These are phyloP conservation scores for Ilex asprella DNA, from an alignment of 257 asterid genomes.

Conservation along the genomic window DNA sequence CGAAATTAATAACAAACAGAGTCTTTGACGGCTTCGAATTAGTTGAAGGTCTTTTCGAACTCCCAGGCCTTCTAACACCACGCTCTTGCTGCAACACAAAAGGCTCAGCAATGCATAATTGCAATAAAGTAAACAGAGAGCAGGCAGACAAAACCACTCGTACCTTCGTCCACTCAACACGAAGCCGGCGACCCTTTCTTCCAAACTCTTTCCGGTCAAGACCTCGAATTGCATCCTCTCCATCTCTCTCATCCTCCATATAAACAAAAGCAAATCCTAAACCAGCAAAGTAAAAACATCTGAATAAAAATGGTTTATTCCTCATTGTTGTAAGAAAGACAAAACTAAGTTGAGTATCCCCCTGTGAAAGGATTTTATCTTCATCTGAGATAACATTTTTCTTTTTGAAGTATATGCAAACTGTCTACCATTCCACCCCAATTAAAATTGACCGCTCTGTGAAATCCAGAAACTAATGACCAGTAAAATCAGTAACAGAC, in stretches of 20 bases:
- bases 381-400: conserved; percentile 1
- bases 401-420: conserved; percentile 18
- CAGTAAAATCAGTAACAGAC: conserved; percentile 57
- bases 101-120: background rate
- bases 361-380: conserved; percentile 10
- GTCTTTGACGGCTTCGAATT: conserved; percentile 57
- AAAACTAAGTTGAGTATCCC: conserved; percentile 11
- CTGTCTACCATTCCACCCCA: conserved; percentile 28
- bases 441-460: conserved; percentile 27
- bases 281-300: background rate
- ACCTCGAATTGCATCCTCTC: conserved; percentile 73
- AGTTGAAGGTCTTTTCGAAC: conserved; percentile 43
- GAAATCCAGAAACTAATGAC: conserved; percentile 37
- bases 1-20: conserved; percentile 76
- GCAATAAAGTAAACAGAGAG: conserved; percentile 2
- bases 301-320: background rate
- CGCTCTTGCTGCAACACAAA: conserved; percentile 62
- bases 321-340: conserved; percentile 4
- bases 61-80: conserved; percentile 32
- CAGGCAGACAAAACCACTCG: background rate
- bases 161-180: conserved; percentile 96
- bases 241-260: conserved; percentile 89
- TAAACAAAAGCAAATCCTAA: conserved; percentile 63
- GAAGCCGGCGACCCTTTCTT: conserved; percentile 69
- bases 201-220: conserved; percentile 79